Evolutionary conservation across 2,329 filamentous ascomycete genomes (phyloP), one percentile per base, ranked within the genome.

Genomic region (Lecanicillium sp.): DNA sequence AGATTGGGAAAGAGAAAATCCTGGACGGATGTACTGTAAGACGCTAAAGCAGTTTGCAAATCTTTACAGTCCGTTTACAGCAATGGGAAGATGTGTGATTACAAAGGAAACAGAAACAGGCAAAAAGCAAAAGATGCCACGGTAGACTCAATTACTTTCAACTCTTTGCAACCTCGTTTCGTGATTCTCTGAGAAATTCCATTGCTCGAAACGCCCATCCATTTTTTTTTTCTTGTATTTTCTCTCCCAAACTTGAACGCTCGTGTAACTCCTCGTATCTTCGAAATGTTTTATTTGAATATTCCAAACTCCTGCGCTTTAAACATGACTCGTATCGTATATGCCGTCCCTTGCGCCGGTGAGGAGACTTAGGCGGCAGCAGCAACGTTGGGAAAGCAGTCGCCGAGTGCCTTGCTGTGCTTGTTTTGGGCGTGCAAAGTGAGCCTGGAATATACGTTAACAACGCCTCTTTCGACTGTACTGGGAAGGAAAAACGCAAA

Each of bases 391-490:
- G 79, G 79, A 64, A 89, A 89, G 65, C 84, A 88, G 30, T 85
- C 81, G 36, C 70, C 58, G 19, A 85, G 67, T 30, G 71, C 70
- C 68, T 86, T 85, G 67, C 64, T 80, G 67, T 89, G 84, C 70
- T 86, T 87, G 64, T 86, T 86, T 47, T 63, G 57, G 45, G 83
- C 81, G 60, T 89, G 84, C 54, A 83, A 77, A 43, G 71, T 74
- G 45, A 88, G 74, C 45, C 76, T 80, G 2, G 2, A 16, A 12
- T 18, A 15, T 12, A 20, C 13, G 8, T 41, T 33, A 33, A 29
- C 11, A 16, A 33, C 12, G 36, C 19, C 35, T 20, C 25, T 35
- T 17, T n/a, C n/a, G n/a, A n/a, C 15, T 17, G 3, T 27, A 14
- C 11, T 28, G 12, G 19, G 31, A 27, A 18, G 27, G 16, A 30